These are phyloP conservation scores for Phytomonas sp. DNA, from an alignment of 208 protist genomes.

Conservation along the genomic window DNA sequence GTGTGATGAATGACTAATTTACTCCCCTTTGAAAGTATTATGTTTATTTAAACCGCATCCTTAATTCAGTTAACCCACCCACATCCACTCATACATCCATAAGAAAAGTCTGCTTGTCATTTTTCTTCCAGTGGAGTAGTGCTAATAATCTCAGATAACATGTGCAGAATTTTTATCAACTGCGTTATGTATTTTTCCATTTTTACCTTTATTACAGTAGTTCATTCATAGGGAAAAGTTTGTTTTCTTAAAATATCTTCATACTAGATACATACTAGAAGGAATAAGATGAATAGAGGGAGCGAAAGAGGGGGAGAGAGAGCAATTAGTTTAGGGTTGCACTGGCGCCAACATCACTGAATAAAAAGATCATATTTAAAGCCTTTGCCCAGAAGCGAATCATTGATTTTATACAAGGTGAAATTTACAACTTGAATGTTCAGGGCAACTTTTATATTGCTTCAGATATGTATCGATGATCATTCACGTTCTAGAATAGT, in stretches of 20 bases:
- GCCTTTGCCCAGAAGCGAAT: not conserved
- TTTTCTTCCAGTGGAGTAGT: not conserved
- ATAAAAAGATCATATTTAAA: not conserved
- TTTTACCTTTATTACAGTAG: not conserved
- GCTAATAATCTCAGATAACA: not conserved
- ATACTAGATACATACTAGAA: not conserved
- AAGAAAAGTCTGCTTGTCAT: not conserved
- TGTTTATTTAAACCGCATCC: not conserved
- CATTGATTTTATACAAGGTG: not conserved
- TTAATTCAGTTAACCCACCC: not conserved
- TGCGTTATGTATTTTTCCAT: not conserved
- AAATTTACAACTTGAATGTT: not conserved
- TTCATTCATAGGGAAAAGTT: constrained; percentile 1
- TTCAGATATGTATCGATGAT: not conserved
- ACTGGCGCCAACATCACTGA: not conserved
- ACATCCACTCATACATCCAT: not conserved
- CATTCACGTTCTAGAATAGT: not conserved
- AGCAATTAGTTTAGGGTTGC: not conserved
- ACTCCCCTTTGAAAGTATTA: not conserved
- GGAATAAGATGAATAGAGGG: not conserved
- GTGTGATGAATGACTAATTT: not conserved
- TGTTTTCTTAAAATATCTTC: not conserved
- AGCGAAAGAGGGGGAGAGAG: not conserved
- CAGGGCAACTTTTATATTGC: not conserved
- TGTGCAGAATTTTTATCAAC: not conserved